Evolutionary conservation across 495 filamentous ascomycete species (phyloP).

Genomic region (Symbiotaphrina buchneri): DNA sequence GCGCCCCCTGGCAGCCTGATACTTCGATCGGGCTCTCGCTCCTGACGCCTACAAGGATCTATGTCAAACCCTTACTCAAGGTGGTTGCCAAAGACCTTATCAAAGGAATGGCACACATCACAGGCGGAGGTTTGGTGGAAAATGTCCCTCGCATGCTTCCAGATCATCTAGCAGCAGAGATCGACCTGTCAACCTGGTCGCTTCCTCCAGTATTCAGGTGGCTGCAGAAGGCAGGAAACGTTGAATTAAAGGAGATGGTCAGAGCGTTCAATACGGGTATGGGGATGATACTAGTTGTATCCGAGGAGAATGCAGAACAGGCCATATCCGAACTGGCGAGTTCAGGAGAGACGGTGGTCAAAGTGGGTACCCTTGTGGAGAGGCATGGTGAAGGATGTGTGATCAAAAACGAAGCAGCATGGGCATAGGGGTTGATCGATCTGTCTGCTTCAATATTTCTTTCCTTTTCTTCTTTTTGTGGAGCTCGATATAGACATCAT

Average conservation of each 20-base stretch:
- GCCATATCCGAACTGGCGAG: conserved; percentile 28
- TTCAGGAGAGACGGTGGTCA: conserved; percentile 54
- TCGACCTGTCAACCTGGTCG: conserved; percentile 51
- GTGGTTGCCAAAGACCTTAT: conserved; percentile 33
- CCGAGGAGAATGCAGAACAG: conserved; percentile 25
- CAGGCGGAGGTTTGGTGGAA: conserved; percentile 75
- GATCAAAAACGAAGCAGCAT: conserved; percentile 44
- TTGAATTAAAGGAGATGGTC: conserved; percentile 55
- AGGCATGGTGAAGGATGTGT: conserved; percentile 39
- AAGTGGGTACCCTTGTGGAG: conserved; percentile 43
- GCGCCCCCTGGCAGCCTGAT: conserved; percentile 45
- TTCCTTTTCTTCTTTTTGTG: no score
- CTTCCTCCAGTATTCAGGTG: conserved; percentile 60
- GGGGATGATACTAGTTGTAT: conserved; percentile 77
- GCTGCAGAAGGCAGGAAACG: conserved; percentile 57
- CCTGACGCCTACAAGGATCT: conserved; percentile 27
- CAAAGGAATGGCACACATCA: conserved; percentile 91
- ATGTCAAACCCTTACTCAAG: conserved; percentile 16
- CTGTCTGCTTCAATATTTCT: no score
- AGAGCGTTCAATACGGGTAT: conserved; percentile 87
- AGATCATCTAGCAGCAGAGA: conserved; percentile 40
- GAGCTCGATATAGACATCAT: no score
- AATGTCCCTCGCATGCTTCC: conserved; percentile 92
- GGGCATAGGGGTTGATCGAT: conserved; percentile 28
- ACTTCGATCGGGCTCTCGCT: conserved; percentile 47